Percentiles rank a stretch among this genome's conserved stretches.
Conservation (phyloP, 305 asterid species). For the Lippia alba region DNA sequence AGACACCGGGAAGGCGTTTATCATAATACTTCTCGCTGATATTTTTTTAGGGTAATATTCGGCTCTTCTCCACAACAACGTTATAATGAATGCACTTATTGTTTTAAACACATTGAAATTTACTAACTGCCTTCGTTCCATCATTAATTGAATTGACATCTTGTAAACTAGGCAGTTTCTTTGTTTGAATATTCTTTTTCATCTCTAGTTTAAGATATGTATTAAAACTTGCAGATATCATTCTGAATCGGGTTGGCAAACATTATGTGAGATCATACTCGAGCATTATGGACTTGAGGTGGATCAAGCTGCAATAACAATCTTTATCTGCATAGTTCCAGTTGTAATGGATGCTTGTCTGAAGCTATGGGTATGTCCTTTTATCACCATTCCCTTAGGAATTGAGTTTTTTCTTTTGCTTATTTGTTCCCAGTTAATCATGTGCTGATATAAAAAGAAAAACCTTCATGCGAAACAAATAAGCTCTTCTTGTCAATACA, state of each 20-base stretch:
- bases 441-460: no score
- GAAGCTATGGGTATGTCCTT: constrained; percentile 86
- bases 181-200: no score
- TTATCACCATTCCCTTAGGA: neutral
- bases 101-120: no score
- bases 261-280: constrained; percentile 52
- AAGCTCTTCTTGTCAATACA: no score
- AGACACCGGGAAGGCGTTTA: constrained; percentile 96
- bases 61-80: constrained; percentile 6
- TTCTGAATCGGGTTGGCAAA: constrained; percentile 2
- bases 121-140: no score
- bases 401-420: neutral
- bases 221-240: constrained; percentile 54
- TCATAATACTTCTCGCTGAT: constrained; percentile 84
- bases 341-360: constrained; percentile 86
- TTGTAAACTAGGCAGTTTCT: no score
- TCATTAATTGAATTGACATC: no score
- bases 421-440: no score
- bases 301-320: constrained; percentile 69
- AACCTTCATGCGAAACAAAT: no score
- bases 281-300: constrained; percentile 90
- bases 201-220: neutral
- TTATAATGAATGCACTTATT: no score
- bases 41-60: constrained; percentile 80
- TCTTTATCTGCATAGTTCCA: constrained; percentile 79